Conservation (phyloP, 2,329 filamentous ascomycete genomes). For the Rugonectria rugulosa region DNA sequence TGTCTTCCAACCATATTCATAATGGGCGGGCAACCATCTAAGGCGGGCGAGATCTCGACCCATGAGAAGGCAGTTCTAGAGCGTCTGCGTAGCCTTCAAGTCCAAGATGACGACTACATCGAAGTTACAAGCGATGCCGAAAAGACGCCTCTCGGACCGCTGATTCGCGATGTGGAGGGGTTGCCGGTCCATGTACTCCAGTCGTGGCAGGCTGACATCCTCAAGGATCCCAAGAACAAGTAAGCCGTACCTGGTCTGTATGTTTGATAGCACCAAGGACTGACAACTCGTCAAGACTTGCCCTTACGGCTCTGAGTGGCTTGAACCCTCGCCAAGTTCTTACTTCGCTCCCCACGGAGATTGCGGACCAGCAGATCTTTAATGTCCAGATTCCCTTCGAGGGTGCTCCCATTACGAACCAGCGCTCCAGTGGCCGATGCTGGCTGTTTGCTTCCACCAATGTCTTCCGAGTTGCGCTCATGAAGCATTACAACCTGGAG, state of each 20-base stretch:
- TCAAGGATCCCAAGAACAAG: conserved; percentile 73
- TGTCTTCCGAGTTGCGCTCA: conserved; percentile 86
- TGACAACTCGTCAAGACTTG: conserved; percentile 64
- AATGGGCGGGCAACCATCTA: conserved; percentile 58
- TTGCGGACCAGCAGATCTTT: conserved; percentile 80
- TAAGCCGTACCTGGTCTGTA: conserved; percentile 39
- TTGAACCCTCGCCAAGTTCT: conserved; percentile 73
- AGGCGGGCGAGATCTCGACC: conserved; percentile 37
- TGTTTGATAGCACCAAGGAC: background rate
- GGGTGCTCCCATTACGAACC: conserved; percentile 84
- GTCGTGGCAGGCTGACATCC: conserved; percentile 67
- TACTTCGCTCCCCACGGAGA: conserved; percentile 66
- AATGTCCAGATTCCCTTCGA: conserved; percentile 84
- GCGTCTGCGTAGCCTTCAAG: conserved; percentile 53
- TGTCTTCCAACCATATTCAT: conserved; percentile 2
- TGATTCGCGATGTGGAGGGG: conserved; percentile 46
- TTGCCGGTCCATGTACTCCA: conserved; percentile 61
- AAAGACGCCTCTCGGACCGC: conserved; percentile 27
- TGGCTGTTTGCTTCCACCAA: conserved; percentile 96
- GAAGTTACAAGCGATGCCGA: conserved; percentile 52
- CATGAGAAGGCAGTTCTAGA: conserved; percentile 56
- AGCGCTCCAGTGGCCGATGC: conserved; percentile 81
- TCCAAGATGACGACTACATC: conserved; percentile 61
- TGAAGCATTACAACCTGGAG: conserved; percentile 81
- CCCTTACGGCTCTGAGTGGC: conserved; percentile 74